Evolutionary conservation across 2,329 filamentous ascomycete species (phyloP).

Genomic region (Myrmaecium sp.): DNA sequence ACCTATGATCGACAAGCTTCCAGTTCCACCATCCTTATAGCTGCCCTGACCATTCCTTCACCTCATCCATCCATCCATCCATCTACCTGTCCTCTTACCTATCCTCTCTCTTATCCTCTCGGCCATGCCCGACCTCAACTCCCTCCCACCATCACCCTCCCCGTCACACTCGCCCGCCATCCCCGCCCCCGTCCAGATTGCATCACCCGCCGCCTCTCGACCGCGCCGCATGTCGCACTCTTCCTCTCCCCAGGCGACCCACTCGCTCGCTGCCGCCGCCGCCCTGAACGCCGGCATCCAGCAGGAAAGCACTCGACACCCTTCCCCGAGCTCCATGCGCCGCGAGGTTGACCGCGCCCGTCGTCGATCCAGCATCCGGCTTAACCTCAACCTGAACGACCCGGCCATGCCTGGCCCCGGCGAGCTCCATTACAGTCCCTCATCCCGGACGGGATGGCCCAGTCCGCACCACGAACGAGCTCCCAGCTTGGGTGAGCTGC

Average conservation of each 20-base stretch:
- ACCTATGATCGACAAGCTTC: too few species aligned
- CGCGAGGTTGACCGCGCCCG: conserved; percentile 29
- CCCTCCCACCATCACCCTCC: conserved; percentile 34
- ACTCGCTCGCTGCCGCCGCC: conserved; percentile 59
- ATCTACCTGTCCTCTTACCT: conserved; percentile 1
- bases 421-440: conserved; percentile 42
- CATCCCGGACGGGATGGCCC: conserved; percentile 15
- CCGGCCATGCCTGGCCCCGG: conserved; percentile 49
- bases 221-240: conserved; percentile 37
- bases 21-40: too few species aligned
- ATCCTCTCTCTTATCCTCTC: too few species aligned
- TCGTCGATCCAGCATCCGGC: conserved; percentile 50
- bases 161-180: conserved; percentile 15
- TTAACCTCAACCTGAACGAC: conserved; percentile 60
- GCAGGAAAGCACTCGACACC: conserved; percentile 36
- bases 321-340: conserved; percentile 35
- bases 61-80: neutral
- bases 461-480: conserved; percentile 49
- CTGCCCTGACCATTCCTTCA: too few species aligned
- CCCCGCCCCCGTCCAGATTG: conserved; percentile 12
- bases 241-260: conserved; percentile 47
- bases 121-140: conserved; percentile 40
- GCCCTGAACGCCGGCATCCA: conserved; percentile 63
- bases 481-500: conserved; percentile 58
- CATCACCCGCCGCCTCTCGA: conserved; percentile 24